Evolutionary conservation across 495 filamentous ascomycete species (phyloP).

Genomic region (Usnea hakonensis): DNA sequence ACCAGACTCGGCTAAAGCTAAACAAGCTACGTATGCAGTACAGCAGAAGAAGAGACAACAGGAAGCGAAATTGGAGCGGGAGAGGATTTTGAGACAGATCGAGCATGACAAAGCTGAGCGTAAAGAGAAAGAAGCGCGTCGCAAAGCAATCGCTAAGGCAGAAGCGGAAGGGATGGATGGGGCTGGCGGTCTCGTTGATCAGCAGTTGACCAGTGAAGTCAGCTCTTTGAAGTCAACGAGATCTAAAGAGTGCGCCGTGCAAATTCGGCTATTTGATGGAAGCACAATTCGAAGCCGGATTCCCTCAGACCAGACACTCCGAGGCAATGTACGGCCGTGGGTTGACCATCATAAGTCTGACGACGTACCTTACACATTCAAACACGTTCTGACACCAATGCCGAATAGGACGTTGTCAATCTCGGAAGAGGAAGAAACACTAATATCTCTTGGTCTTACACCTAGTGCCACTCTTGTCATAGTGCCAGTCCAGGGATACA

Average conservation of each 20-base stretch:
- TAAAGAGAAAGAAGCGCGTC: constrained; percentile 41
- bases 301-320: constrained; percentile 53
- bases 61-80: constrained; percentile 52
- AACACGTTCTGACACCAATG: constrained; percentile 70
- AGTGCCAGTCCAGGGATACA: constrained; percentile 56
- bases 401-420: constrained; percentile 66
- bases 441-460: constrained; percentile 59
- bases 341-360: constrained; percentile 52
- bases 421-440: constrained; percentile 60
- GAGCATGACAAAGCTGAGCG: constrained; percentile 63
- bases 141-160: constrained; percentile 31
- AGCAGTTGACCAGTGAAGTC: constrained; percentile 12
- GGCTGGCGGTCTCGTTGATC: constrained; percentile 8
- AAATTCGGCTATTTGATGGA: constrained; percentile 80
- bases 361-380: constrained; percentile 66
- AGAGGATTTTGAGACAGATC: constrained; percentile 52
- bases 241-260: constrained; percentile 51
- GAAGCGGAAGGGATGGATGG: constrained; percentile 16
- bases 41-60: constrained; percentile 42
- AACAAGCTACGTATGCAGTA: constrained; percentile 38
- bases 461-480: constrained; percentile 80
- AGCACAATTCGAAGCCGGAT: constrained; percentile 68
- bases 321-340: constrained; percentile 64
- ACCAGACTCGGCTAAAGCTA: constrained; percentile 20
- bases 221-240: constrained; percentile 15